Evolutionary conservation across 139 green algal species (phyloP).

Genomic region (Bryopsis sp.): DNA sequence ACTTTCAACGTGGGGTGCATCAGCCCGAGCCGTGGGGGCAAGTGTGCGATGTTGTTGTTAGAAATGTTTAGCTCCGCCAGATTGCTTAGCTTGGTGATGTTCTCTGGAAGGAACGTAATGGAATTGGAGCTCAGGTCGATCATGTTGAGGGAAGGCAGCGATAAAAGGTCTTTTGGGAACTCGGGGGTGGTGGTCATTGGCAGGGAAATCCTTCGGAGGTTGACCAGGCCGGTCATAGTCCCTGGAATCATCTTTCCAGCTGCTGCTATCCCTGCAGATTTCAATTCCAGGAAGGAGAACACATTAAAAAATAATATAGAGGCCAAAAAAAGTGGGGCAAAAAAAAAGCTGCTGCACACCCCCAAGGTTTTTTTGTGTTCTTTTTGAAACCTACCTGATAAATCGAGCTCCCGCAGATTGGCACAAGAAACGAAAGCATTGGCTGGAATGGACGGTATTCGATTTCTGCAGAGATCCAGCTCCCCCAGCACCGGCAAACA

Average conservation of each 20-base stretch:
- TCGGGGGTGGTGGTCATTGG: neutral
- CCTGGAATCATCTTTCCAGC: too few species aligned
- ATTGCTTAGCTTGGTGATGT: constrained; percentile 4
- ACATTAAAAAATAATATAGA: neutral
- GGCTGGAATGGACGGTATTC: neutral
- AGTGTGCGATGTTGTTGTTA: neutral
- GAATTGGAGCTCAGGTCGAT: neutral
- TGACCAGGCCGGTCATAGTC: neutral
- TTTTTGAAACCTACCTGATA: neutral
- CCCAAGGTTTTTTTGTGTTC: too few species aligned
- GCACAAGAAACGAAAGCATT: constrained; percentile 2
- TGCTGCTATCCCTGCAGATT: too few species aligned
- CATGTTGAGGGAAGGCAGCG: neutral
- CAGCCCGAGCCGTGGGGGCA: neutral
- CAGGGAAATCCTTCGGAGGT: neutral
- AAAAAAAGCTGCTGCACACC: neutral
- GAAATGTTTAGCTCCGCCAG: neutral
- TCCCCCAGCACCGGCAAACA: neutral
- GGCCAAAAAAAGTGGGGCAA: neutral
- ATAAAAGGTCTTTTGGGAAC: neutral
- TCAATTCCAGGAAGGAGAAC: neutral
- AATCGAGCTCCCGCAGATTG: neutral
- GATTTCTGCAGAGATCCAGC: constrained; percentile 1
- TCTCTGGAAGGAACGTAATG: neutral
- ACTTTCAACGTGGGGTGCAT: neutral